Percentiles rank a stretch among this genome's conserved stretches.
Conservation (phyloP, 83 land plant species). For the Isoetes engelmannii region DNA sequence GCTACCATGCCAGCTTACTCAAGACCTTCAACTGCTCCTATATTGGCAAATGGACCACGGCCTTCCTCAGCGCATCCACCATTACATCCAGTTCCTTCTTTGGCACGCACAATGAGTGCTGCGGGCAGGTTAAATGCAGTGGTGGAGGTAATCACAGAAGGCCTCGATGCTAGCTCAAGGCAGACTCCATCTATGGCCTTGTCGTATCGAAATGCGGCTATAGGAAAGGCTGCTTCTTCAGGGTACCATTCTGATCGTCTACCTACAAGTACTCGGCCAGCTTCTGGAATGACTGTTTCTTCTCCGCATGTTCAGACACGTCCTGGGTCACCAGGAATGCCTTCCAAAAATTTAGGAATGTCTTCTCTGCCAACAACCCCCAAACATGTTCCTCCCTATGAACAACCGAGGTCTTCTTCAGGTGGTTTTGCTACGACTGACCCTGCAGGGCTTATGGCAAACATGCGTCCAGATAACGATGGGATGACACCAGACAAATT, state of each 20-base stretch:
- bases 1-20: constrained; percentile 20
- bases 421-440: too few relatives aligned
- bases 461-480: background rate
- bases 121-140: constrained; percentile 57
- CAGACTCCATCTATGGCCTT: constrained; percentile 40
- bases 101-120: constrained; percentile 78
- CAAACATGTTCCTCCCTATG: constrained; percentile 13
- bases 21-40: constrained; percentile 82
- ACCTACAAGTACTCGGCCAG: too few relatives aligned
- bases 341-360: too few relatives aligned
- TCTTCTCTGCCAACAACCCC: background rate
- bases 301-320: too few relatives aligned
- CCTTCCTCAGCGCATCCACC: constrained; percentile 43
- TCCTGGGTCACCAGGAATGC: too few relatives aligned
- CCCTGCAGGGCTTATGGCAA: background rate
- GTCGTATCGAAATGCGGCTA: constrained; percentile 81
- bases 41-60: constrained; percentile 43
- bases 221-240: constrained; percentile 23
- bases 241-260: too few relatives aligned
- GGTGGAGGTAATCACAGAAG: constrained; percentile 24
- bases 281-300: too few relatives aligned
- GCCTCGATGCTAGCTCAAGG: background rate
- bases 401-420: constrained; percentile 13
- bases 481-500: background rate
- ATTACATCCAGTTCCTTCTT: constrained; percentile 36